Evolutionary conservation across 371 early-diverging fungal species (phyloP), one percentile per base, ranked within the genome.

Genomic region (Entomophthora muscae): DNA sequence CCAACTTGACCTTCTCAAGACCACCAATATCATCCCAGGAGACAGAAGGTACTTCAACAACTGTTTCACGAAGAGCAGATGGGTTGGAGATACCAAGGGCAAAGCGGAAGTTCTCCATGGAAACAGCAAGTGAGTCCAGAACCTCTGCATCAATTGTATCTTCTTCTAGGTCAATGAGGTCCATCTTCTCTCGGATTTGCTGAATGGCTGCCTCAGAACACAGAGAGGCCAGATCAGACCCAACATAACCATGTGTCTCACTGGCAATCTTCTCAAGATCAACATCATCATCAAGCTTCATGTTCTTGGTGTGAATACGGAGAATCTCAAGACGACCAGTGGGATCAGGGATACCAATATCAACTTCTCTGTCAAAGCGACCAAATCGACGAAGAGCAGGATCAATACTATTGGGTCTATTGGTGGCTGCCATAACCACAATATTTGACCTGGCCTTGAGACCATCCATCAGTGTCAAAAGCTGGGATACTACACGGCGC

Each of bases 171-270:
- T 99, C 99, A 73, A 99, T 98, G 58, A 96, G 77, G 65, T 90
- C 89, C 88, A 95, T 88, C 85, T 98, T 99, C 72, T 98, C 98
- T 73, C 99, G 93, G 67, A 99, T 99, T 75, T 99, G 99, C 78
- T 99, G 99, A 87, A 99, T 92, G 61, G 99, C 99, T 21, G 99
- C 99, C 77, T 99, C 99, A 60, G 98, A 98, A 76, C 99, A 99
- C 65, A 99, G 85, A 7, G 98, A 91, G 26, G 99, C 99, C 69
- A 99, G 75, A 80, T 99, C 99, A 56, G 98, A 88, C 68, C 99
- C 99, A 54, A 98, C 98, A 78, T 90, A 96, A 66, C 99, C 99
- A 76, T 98, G 99, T 5, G 98, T 98, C 71, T 99, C 98, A 1
- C 95, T 80, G 28, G 99, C 97, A 65, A 99, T 93, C 64, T 94